Evolutionary conservation across 2,329 filamentous ascomycete genomes (phyloP).

Genomic region (Chaetomium sp.): DNA sequence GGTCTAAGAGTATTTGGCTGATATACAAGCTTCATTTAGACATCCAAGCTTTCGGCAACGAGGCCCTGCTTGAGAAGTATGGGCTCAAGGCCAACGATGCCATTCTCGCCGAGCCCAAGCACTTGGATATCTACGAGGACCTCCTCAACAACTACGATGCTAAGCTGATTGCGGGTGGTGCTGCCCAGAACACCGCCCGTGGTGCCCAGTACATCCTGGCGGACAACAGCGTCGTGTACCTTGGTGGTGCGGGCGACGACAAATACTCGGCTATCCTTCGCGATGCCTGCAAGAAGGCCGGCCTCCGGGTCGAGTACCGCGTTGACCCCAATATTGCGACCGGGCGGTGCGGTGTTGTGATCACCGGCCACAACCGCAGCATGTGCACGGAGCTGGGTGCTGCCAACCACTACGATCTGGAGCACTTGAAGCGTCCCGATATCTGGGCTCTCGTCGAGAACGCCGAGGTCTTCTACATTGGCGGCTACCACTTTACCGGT

Average conservation of each 20-base stretch:
- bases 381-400: slow-evolving; percentile 94
- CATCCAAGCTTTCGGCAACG: slow-evolving; percentile 81
- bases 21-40: slow-evolving; percentile 44
- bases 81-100: slow-evolving; percentile 92
- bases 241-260: slow-evolving; percentile 91
- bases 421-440: slow-evolving; percentile 83
- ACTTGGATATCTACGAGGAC: slow-evolving; percentile 86
- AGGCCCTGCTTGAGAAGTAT: slow-evolving; percentile 86
- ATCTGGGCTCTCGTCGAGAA: slow-evolving; percentile 90
- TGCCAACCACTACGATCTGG: slow-evolving; percentile 93
- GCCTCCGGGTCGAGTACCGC: slow-evolving; percentile 90
- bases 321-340: slow-evolving; percentile 79
- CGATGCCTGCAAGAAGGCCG: slow-evolving; percentile 79
- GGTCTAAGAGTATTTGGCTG: slow-evolving; percentile 4
- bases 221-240: slow-evolving; percentile 81
- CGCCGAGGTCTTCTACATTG: slow-evolving; percentile 84
- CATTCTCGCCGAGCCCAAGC: slow-evolving; percentile 90
- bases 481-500: slow-evolving; percentile 90
- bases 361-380: slow-evolving; percentile 92
- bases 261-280: slow-evolving; percentile 87
- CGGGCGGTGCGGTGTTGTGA: slow-evolving; percentile 91
- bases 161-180: slow-evolving; percentile 91
- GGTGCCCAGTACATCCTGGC: slow-evolving; percentile 95
- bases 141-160: slow-evolving; percentile 86
- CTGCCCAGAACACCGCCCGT: slow-evolving; percentile 94